Percentiles rank a stretch among this genome's conserved stretches.
Evolutionary conservation across 495 filamentous ascomycete genomes (phyloP).

Genomic region (Penicillium longicatenatum): DNA sequence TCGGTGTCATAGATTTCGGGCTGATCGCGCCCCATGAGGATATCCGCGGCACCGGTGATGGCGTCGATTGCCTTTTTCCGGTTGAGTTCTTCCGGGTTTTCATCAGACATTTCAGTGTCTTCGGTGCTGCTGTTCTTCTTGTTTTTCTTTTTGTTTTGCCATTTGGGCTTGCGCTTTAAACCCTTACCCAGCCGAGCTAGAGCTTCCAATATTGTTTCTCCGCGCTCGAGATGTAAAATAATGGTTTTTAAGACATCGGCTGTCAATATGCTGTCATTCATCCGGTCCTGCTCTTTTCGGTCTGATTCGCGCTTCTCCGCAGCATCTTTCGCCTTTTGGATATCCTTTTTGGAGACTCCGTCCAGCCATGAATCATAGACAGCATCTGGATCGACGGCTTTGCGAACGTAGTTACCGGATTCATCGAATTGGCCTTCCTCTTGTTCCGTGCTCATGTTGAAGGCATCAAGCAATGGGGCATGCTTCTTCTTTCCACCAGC

Average conservation of each 20-base stretch:
- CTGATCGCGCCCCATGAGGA: constrained; percentile 76
- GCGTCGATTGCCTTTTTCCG: constrained; percentile 73
- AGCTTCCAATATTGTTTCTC: constrained; percentile 89
- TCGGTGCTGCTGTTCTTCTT: constrained; percentile 58
- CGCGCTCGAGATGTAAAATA: constrained; percentile 71
- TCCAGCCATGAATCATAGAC: constrained; percentile 92
- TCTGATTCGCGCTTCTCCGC: constrained; percentile 85
- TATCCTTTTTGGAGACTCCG: constrained; percentile 89
- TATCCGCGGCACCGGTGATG: constrained; percentile 87
- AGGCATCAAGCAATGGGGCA: constrained; percentile 93
- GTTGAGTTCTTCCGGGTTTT: constrained; percentile 69
- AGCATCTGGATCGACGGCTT: constrained; percentile 84
- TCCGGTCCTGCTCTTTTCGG: constrained; percentile 62
- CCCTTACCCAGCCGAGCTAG: constrained; percentile 77
- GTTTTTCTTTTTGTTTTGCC: constrained; percentile 60
- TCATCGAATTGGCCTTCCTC: constrained; percentile 94
- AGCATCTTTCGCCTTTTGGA: constrained; percentile 82
- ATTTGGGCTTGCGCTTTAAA: constrained; percentile 59
- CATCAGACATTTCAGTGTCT: constrained; percentile 69
- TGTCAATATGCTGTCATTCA: constrained; percentile 73
- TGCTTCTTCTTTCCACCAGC: constrained; percentile 88
- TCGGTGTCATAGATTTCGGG: constrained; percentile 88
- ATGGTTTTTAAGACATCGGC: constrained; percentile 71
- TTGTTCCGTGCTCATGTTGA: constrained; percentile 88
- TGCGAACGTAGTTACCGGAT: constrained; percentile 87